A percentile compares a stretch with the other conserved stretches of the same genome.
phyloP scores from a whole-genome alignment of 2,329 filamentous ascomycete genomes.

The Cladophialophora carrionii region DNA sequence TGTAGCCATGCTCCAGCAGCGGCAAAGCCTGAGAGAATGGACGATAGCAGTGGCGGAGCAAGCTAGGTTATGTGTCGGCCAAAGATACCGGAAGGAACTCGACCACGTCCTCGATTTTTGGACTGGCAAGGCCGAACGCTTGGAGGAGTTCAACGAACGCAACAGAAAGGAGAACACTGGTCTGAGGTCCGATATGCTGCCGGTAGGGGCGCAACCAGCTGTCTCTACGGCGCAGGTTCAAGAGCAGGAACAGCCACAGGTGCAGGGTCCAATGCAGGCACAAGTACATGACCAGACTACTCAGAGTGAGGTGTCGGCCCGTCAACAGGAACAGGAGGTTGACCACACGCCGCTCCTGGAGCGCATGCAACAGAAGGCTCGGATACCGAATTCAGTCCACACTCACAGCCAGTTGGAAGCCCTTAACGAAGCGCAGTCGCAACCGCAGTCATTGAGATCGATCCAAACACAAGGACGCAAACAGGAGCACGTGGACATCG shows the following conservation, averaged over 20 bases:
- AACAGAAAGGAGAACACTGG: slow-evolving; percentile 10
- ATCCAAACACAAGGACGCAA: background rate
- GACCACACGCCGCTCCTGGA: background rate
- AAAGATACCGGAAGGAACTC: slow-evolving; percentile 18
- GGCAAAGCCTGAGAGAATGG: slow-evolving; percentile 12
- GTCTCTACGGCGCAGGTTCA: background rate
- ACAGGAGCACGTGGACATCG: background rate
- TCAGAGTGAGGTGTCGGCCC: background rate
- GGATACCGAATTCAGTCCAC: background rate
- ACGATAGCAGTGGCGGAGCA: background rate
- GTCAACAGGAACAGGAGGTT: background rate
- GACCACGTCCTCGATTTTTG: slow-evolving; percentile 9
- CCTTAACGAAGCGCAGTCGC: background rate
- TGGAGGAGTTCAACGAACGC: slow-evolving; percentile 11
- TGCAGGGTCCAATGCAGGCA: background rate
- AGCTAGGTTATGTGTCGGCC: slow-evolving; percentile 7
- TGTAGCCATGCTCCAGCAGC: slow-evolving; percentile 16
- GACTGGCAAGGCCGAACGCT: slow-evolving; percentile 7
- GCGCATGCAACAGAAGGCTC: background rate
- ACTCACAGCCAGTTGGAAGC: background rate
- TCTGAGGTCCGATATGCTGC: background rate
- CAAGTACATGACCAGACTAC: background rate
- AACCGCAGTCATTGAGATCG: background rate
- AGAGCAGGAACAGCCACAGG: background rate
- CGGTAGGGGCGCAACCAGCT: background rate